Percentiles rank a stretch among this genome's conserved stretches.
phyloP scores from a whole-genome alignment of 768 basidiomycete genomes.

The Candolleomyces aberdarensis region DNA sequence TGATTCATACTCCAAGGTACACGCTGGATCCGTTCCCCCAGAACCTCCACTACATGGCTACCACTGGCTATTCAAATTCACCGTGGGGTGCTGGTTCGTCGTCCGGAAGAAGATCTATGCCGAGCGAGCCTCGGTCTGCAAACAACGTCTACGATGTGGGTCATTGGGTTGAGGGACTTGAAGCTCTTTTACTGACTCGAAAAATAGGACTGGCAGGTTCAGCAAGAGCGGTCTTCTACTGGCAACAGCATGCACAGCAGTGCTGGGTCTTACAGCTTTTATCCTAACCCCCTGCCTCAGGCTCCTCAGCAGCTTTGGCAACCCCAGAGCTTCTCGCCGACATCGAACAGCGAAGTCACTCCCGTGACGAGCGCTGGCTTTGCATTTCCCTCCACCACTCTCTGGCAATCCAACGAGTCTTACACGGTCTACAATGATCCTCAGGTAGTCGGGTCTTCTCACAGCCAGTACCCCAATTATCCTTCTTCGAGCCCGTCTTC shows the following conservation, averaged over 20 bases:
- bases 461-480: not conserved
- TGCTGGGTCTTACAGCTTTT: too few relatives aligned
- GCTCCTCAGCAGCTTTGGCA: too few relatives aligned
- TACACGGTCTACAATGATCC: not conserved
- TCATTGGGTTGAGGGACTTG: not conserved
- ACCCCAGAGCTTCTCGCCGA: too few relatives aligned
- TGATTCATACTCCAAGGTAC: not conserved
- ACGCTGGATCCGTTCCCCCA: not conserved
- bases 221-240: not conserved
- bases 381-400: not conserved
- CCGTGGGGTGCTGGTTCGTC: not conserved
- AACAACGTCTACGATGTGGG: not conserved
- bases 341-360: not conserved
- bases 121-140: not conserved
- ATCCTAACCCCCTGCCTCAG: too few relatives aligned
- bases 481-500: not conserved
- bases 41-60: not conserved
- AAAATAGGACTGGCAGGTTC: not conserved
- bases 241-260: too few relatives aligned
- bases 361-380: not conserved
- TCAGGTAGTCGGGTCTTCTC: not conserved
- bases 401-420: not conserved
- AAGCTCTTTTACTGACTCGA: not conserved
- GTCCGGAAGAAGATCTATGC: not conserved
- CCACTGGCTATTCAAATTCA: not conserved